Percentiles rank a stretch among this genome's conserved stretches.
phyloP scores from a whole-genome alignment of 2,329 filamentous ascomycete species.

The Apiospora phragmitis region DNA sequence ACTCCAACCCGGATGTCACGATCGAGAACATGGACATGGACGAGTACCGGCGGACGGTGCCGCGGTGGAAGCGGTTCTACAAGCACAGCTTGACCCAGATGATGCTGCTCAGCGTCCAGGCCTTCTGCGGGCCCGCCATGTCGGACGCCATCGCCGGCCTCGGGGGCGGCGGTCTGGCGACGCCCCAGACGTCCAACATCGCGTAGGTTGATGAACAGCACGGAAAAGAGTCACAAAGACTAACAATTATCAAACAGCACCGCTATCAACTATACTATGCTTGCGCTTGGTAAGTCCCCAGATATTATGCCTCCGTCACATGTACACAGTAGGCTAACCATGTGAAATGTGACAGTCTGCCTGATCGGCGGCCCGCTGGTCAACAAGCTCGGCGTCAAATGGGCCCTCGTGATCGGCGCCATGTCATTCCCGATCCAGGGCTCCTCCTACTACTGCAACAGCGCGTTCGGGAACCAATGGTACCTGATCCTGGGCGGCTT shows the following conservation, averaged over 20 bases:
- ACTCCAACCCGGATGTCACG: slow-evolving; percentile 18
- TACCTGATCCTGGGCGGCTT: slow-evolving; percentile 41
- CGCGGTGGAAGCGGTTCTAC: slow-evolving; percentile 44
- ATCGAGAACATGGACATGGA: slow-evolving; percentile 37
- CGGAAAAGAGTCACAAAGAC: background rate
- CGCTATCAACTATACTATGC: slow-evolving; percentile 29
- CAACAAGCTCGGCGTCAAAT: slow-evolving; percentile 48
- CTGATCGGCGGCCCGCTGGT: slow-evolving; percentile 45
- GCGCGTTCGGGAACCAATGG: slow-evolving; percentile 49
- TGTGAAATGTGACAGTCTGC: slow-evolving; percentile 30
- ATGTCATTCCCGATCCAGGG: slow-evolving; percentile 45
- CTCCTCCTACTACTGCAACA: slow-evolving; percentile 49
- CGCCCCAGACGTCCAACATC: slow-evolving; percentile 43
- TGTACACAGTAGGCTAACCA: slow-evolving; percentile 10
- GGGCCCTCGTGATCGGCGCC: slow-evolving; percentile 44
- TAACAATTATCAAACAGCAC: slow-evolving; percentile 12
- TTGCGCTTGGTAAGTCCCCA: slow-evolving; percentile 28
- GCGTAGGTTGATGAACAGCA: slow-evolving; percentile 24
- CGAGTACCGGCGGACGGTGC: slow-evolving; percentile 27
- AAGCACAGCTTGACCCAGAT: slow-evolving; percentile 50
- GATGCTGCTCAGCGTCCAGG: slow-evolving; percentile 47
- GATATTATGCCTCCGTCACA: background rate
- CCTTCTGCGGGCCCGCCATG: slow-evolving; percentile 44
- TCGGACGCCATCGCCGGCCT: slow-evolving; percentile 40
- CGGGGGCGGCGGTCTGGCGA: slow-evolving; percentile 45